Percentiles rank a stretch among this genome's conserved stretches.
Conservation (phyloP, 2,329 filamentous ascomycete genomes). For the Penicillium brasilianum region DNA sequence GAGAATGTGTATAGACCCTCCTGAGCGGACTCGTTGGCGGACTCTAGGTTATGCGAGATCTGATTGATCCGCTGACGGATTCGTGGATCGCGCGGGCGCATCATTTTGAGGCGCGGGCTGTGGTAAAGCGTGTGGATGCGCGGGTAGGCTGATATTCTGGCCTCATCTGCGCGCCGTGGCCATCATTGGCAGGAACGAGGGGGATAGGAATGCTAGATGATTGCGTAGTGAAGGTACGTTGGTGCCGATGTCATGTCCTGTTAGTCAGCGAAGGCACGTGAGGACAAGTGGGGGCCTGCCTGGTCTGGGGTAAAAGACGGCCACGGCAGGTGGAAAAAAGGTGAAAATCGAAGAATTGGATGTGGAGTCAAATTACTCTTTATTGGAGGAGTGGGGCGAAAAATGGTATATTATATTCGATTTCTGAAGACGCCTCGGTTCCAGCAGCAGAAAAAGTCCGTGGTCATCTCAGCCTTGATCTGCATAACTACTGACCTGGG, state of each 20-base stretch:
- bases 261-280: constrained; percentile 37
- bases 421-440: constrained; percentile 68
- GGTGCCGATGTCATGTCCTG: constrained; percentile 34
- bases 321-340: background rate
- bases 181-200: constrained; percentile 18
- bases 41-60: constrained; percentile 86
- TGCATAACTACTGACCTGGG: constrained; percentile 73
- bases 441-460: constrained; percentile 49
- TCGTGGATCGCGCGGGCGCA: constrained; percentile 74
- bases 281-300: constrained; percentile 10
- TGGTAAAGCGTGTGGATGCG: constrained; percentile 7
- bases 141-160: constrained; percentile 13
- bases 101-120: constrained; percentile 51
- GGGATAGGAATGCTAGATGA: constrained; percentile 19
- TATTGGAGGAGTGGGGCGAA: background rate
- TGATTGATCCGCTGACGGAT: constrained; percentile 93
- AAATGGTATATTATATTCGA: constrained; percentile 67
- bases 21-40: constrained; percentile 88
- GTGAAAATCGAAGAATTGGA: background rate
- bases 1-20: constrained; percentile 88
- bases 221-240: background rate
- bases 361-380: background rate
- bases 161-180: constrained; percentile 23
- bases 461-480: constrained; percentile 58
- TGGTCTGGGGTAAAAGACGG: constrained; percentile 9